These are phyloP conservation scores for Phalaenopsis aphrodite DNA, from an alignment of 106 monocot species.

Conservation along the genomic window DNA sequence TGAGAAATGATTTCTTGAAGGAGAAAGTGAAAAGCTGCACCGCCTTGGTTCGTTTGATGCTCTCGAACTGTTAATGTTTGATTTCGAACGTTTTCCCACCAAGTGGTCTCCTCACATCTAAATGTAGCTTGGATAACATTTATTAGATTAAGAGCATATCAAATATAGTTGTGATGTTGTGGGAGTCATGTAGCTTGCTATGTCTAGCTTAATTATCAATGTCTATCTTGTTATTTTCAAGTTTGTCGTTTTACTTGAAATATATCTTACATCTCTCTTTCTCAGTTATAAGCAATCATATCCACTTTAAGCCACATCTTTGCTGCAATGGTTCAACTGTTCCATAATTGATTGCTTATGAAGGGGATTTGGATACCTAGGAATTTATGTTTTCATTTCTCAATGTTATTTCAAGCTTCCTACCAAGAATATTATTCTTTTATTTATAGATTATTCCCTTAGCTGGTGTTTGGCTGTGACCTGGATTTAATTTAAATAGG, in stretches of 20 bases:
- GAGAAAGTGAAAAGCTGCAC: neutral
- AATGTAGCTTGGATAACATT: conserved; percentile 1
- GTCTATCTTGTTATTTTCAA: neutral
- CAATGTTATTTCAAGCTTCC: too few species aligned
- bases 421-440: too few species aligned
- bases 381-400: too few species aligned
- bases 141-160: conserved; percentile 5
- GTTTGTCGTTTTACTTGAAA: neutral
- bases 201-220: neutral
- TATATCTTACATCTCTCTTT: neutral
- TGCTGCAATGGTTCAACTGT: neutral
- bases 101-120: conserved; percentile 1
- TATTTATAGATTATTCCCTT: too few species aligned
- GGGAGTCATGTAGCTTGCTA: neutral
- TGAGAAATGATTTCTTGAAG: conserved; percentile 1
- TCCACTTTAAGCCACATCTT: neutral
- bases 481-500: too few species aligned
- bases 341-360: neutral
- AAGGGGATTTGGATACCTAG: too few species aligned
- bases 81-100: neutral
- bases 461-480: too few species aligned
- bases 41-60: conserved; percentile 8
- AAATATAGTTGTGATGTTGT: conserved; percentile 2
- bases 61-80: neutral
- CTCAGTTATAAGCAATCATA: neutral